Evolutionary conservation across 148 eudicot species (phyloP).

Genomic region (Chenopodium quinoa): DNA sequence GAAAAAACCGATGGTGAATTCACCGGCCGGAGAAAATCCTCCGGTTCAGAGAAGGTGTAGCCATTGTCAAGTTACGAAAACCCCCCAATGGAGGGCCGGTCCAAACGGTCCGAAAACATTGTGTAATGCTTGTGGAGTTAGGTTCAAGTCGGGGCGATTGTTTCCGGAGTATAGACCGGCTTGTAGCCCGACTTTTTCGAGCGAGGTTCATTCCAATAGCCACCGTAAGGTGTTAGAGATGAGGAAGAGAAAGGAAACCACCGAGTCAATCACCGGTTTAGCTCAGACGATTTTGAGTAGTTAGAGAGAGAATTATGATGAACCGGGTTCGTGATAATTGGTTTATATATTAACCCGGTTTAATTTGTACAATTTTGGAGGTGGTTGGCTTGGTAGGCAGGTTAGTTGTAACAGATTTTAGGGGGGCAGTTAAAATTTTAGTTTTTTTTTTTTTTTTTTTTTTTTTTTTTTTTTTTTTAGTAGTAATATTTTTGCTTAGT

Average conservation of each 20-base stretch:
- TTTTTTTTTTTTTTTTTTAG: neutral
- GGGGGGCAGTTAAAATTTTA: conserved; percentile 27
- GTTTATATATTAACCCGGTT: conserved; percentile 32
- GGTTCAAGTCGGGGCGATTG: conserved; percentile 81
- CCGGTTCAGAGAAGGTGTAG: conserved; percentile 56
- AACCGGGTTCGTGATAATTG: conserved; percentile 35
- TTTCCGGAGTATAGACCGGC: conserved; percentile 91
- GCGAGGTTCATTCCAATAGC: conserved; percentile 74
- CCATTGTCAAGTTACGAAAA: conserved; percentile 73
- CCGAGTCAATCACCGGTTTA: conserved; percentile 31
- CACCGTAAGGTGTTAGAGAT: conserved; percentile 88
- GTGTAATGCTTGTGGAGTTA: conserved; percentile 90
- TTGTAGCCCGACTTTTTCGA: conserved; percentile 76
- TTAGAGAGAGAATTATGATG: conserved; percentile 14
- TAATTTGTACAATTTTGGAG: conserved; percentile 47
- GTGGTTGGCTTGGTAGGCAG: conserved; percentile 36
- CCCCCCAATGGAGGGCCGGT: conserved; percentile 96
- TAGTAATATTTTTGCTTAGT: conserved; percentile 25
- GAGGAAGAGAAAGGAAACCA: conserved; percentile 62
- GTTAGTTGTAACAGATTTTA: conserved; percentile 34
- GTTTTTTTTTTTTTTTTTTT: neutral
- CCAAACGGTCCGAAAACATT: conserved; percentile 78
- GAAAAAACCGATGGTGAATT: conserved; percentile 24
- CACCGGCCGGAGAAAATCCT: conserved; percentile 2
- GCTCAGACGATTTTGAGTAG: conserved; percentile 29